These are phyloP conservation scores for Xylaria polymorpha DNA, from an alignment of 2,329 filamentous ascomycete genomes.

Conservation along the genomic window DNA sequence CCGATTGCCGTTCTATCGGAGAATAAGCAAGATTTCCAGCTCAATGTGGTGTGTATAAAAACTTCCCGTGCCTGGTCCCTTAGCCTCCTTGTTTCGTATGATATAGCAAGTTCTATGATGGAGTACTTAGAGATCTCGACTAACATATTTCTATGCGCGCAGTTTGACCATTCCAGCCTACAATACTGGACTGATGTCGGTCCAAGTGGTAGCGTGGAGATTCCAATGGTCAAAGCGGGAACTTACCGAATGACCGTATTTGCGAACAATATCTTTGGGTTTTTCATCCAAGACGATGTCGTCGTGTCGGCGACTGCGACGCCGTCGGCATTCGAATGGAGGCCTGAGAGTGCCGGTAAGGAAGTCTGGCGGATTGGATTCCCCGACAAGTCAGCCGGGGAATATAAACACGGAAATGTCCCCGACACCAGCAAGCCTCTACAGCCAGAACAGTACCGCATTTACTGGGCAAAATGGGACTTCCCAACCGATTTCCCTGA, in stretches of 20 bases:
- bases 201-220: conserved; percentile 55
- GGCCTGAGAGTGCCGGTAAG: conserved; percentile 31
- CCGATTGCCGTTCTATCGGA: conserved; percentile 67
- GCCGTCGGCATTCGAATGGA: conserved; percentile 5
- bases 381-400: conserved; percentile 70
- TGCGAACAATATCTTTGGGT: conserved; percentile 70
- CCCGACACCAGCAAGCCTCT: conserved; percentile 51
- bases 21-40: conserved; percentile 65
- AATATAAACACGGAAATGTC: conserved; percentile 69
- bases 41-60: conserved; percentile 57
- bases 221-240: conserved; percentile 66
- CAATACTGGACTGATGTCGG: conserved; percentile 72
- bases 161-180: conserved; percentile 60
- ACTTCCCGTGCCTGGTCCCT: no score
- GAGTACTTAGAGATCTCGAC: no score
- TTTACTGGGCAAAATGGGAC: conserved; percentile 72
- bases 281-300: conserved; percentile 65
- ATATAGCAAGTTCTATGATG: no score
- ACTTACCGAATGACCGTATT: conserved; percentile 72
- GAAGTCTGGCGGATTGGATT: conserved; percentile 73
- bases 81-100: no score
- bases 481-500: conserved; percentile 69
- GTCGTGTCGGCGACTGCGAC: conserved; percentile 8
- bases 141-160: no score
- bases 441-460: conserved; percentile 65